Base-by-base conservation (phyloP, 2,329 filamentous ascomycete species). In the Anisogramma anomala region DNA sequence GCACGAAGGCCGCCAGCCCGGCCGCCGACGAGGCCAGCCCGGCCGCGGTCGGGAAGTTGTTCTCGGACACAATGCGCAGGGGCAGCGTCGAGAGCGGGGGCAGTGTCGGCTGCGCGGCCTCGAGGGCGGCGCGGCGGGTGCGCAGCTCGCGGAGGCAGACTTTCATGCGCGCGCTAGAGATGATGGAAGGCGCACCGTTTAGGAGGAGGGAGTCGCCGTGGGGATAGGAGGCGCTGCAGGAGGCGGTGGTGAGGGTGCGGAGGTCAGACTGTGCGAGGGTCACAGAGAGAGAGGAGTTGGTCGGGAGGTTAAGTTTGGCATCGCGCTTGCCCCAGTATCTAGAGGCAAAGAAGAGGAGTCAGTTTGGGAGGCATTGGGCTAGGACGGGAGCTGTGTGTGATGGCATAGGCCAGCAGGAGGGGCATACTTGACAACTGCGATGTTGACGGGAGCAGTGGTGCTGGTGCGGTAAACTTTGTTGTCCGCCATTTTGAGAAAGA, bases 11-110 rank as follows among this genome's bases (percentile, higher is more conserved):
- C 3, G 79, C 79, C 49, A 82, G 82, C 4, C 79, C 79, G 1
- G 79, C 79, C 1, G 79, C 79, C 0, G 79, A 83, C 14, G 75
- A 81, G 3, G 80, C 79, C 13, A 98, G 78, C 6, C 91, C 91
- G 4, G 91, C 91, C 19, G 91, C 91, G 2, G 91, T 98, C 49
- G 91, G 91, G 72, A 98, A 98, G 73, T 98, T 98, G 74, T 98
- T 98, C 68, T 91, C 84, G 43, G 84, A 91, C 42, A 95, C 87
- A 50, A 98, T 81, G 53, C 81, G 83, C 47, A 98, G 77, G 25
- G 84, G 78, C 55, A 83, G 70, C 38, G 70, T 59, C 9, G 86
- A 84, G 43, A 98, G 77, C 61, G 84, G 85, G 32, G 89, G 86
- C n/a, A 94, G 73, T 17, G 77, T 78, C 0, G 78, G 53, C 58